Percentiles rank a stretch among this genome's conserved stretches.
phyloP scores from a whole-genome alignment of 371 early-diverging fungal species.

The Furculomyces boomerangus region DNA sequence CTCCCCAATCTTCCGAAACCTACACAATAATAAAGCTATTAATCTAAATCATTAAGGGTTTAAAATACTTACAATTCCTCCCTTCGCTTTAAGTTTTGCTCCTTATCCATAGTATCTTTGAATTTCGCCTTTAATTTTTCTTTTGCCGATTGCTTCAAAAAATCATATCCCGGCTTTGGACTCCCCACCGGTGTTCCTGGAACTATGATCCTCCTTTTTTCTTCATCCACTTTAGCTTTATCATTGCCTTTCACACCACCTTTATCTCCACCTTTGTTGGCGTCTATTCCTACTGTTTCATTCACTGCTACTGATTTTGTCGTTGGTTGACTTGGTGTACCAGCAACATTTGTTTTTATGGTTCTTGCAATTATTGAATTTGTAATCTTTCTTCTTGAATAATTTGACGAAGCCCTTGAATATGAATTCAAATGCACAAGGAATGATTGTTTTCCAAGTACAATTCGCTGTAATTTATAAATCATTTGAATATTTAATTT shows the following conservation, averaged over 20 bases:
- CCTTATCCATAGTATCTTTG: constrained; percentile 21
- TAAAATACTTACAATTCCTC: constrained; percentile 7
- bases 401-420: too few relatives aligned
- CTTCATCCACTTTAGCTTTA: not conserved
- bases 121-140: constrained; percentile 11
- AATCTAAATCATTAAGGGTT: not conserved
- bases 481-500: too few relatives aligned
- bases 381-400: too few relatives aligned
- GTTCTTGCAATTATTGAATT: too few relatives aligned
- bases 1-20: constrained; percentile 20
- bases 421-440: too few relatives aligned
- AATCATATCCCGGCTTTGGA: not conserved
- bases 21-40: not conserved
- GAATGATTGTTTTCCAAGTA: too few relatives aligned
- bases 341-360: not conserved
- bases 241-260: not conserved
- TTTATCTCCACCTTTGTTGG: not conserved
- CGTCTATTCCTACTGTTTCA: not conserved
- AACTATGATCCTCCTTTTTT: not conserved
- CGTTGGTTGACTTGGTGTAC: not conserved
- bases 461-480: too few relatives aligned
- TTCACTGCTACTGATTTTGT: not conserved
- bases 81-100: constrained; percentile 21
- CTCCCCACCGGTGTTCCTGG: constrained; percentile 2
- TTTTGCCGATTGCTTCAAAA: not conserved